Evolutionary conservation across 2,329 filamentous ascomycete genomes (phyloP).

Genomic region (Pseudogymnoascus sp.): DNA sequence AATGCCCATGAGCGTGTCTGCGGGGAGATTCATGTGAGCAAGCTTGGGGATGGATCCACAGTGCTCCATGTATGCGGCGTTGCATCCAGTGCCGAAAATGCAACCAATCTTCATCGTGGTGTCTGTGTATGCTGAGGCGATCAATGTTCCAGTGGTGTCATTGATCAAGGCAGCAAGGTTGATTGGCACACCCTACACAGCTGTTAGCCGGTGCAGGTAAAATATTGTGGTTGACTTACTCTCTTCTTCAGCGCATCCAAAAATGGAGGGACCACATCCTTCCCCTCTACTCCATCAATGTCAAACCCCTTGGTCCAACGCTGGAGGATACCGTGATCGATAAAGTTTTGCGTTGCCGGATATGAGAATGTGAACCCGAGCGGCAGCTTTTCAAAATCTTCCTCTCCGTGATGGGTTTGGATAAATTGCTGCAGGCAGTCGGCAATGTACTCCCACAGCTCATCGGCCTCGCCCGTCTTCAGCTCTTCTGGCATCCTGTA

Average conservation of each 20-base stretch:
- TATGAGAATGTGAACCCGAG: conserved; percentile 96
- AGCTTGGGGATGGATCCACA: conserved; percentile 89
- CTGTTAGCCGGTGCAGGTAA: conserved; percentile 14
- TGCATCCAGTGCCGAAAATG: conserved; percentile 97
- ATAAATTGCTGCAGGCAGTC: conserved; percentile 89
- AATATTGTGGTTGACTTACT: conserved; percentile 36
- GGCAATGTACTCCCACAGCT: conserved; percentile 92
- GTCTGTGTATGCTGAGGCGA: conserved; percentile 96
- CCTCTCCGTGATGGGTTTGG: conserved; percentile 69
- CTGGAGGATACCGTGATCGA: conserved; percentile 86
- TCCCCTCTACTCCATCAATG: conserved; percentile 80
- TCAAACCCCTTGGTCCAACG: conserved; percentile 98
- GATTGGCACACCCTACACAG: conserved; percentile 70
- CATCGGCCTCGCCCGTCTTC: conserved; percentile 73
- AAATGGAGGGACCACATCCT: conserved; percentile 84
- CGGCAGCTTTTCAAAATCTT: conserved; percentile 57
- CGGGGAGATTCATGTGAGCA: conserved; percentile 77
- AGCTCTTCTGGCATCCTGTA: conserved; percentile 91
- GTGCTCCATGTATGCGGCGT: conserved; percentile 96
- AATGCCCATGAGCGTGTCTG: conserved; percentile 82
- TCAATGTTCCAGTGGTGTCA: conserved; percentile 93
- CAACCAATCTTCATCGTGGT: conserved; percentile 87
- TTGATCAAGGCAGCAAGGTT: conserved; percentile 92
- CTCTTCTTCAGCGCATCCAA: conserved; percentile 66
- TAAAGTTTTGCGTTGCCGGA: conserved; percentile 85